A percentile compares a stretch with the other conserved stretches of the same genome.
Evolutionary conservation across 2,329 filamentous ascomycete species (phyloP).

Genomic region (Drechslerella dactyloides): DNA sequence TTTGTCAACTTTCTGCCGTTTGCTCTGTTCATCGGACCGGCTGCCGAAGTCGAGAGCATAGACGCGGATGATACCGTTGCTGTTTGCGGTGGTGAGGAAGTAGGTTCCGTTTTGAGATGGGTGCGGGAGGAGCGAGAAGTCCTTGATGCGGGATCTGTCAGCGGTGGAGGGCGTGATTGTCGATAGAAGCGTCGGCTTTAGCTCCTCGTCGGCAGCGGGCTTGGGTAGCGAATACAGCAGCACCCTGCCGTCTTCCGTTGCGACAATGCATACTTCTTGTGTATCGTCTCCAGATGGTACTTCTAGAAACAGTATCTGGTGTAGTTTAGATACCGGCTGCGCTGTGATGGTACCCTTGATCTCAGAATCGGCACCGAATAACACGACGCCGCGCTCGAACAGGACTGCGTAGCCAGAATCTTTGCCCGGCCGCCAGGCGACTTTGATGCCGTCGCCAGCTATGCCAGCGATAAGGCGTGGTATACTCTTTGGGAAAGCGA

Average conservation of each 20-base stretch:
- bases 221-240: constrained; percentile 66
- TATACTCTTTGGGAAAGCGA: constrained; percentile 79
- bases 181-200: constrained; percentile 66
- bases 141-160: constrained; percentile 79
- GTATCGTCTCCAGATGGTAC: constrained; percentile 51
- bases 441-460: constrained; percentile 80
- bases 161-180: constrained; percentile 68
- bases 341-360: constrained; percentile 76
- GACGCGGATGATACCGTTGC: constrained; percentile 81
- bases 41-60: constrained; percentile 67
- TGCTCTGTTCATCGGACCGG: constrained; percentile 58
- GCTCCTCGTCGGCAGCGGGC: constrained; percentile 64
- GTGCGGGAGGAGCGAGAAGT: constrained; percentile 70
- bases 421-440: constrained; percentile 77
- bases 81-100: constrained; percentile 76
- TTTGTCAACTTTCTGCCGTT: constrained; percentile 55
- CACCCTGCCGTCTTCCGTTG: constrained; percentile 88
- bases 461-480: constrained; percentile 75
- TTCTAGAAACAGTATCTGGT: constrained; percentile 76
- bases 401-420: constrained; percentile 82
- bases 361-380: constrained; percentile 87
- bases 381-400: constrained; percentile 82
- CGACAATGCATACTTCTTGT: constrained; percentile 71
- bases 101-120: constrained; percentile 60
- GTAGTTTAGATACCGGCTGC: constrained; percentile 75